Evolutionary conservation across 306 rosid genomes (phyloP).

Genomic region (Trifolium fragiferum): DNA sequence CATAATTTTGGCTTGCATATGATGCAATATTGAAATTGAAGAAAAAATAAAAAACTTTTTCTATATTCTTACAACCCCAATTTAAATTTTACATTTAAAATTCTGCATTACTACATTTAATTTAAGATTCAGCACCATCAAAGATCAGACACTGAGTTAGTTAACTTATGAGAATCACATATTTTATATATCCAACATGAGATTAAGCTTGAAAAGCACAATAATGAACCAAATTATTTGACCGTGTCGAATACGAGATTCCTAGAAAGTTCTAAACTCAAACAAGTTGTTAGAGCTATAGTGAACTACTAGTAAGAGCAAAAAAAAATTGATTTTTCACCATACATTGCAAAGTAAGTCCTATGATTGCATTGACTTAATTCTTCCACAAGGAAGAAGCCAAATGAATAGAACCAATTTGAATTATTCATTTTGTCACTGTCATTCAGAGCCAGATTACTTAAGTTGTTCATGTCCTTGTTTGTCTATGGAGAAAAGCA

Average conservation of each 20-base stretch:
- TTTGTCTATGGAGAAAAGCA: slow-evolving; percentile 42
- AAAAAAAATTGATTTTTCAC: slow-evolving; percentile 17
- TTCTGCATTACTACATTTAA: too few relatives aligned
- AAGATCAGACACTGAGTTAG: too few relatives aligned
- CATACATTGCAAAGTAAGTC: slow-evolving; percentile 11
- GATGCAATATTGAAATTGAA: slow-evolving; percentile 23
- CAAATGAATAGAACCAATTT: slow-evolving; percentile 31
- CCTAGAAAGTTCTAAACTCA: neutral
- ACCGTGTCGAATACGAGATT: neutral
- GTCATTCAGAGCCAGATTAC: slow-evolving; percentile 44
- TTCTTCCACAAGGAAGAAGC: slow-evolving; percentile 19
- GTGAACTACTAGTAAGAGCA: neutral
- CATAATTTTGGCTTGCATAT: neutral
- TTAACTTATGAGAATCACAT: too few relatives aligned
- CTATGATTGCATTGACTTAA: slow-evolving; percentile 39
- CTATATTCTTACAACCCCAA: too few relatives aligned
- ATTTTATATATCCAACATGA: too few relatives aligned
- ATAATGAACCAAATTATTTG: too few relatives aligned
- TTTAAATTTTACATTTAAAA: too few relatives aligned
- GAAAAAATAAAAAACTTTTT: neutral
- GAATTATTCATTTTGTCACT: slow-evolving; percentile 22
- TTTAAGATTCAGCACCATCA: too few relatives aligned
- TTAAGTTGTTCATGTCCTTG: slow-evolving; percentile 44
- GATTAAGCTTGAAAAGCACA: too few relatives aligned
- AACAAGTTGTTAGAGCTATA: slow-evolving; percentile 22